Conservation (phyloP, 2,329 filamentous ascomycete genomes). For the Myriosclerotinia scirpicola region DNA sequence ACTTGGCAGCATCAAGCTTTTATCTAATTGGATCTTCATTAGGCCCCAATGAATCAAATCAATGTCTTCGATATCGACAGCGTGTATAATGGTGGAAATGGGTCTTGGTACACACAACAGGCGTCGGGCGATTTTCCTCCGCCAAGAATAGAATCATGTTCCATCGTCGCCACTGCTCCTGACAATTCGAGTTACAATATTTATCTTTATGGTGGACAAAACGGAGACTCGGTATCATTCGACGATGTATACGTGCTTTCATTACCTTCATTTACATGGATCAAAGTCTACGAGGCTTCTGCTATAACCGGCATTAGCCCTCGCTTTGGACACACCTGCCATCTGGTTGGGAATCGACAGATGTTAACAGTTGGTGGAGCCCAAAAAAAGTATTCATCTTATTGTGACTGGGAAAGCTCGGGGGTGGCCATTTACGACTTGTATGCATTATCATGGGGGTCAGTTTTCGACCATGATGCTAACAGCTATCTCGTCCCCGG, state of each 20-base stretch:
- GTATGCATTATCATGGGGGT: constrained; percentile 39
- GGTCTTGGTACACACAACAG: constrained; percentile 47
- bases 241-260: constrained; percentile 50
- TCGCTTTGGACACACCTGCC: constrained; percentile 46
- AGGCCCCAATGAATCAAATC: constrained; percentile 40
- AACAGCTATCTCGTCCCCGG: constrained; percentile 36
- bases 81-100: constrained; percentile 29
- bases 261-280: constrained; percentile 49
- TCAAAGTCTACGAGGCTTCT: constrained; percentile 38
- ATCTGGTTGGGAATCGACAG: constrained; percentile 42
- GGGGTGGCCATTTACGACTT: constrained; percentile 42
- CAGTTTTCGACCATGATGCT: constrained; percentile 36
- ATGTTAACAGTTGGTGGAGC: constrained; percentile 46
- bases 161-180: constrained; percentile 44
- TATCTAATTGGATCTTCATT: background rate
- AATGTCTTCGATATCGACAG: constrained; percentile 46
- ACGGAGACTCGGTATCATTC: constrained; percentile 39
- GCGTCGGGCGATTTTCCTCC: constrained; percentile 45
- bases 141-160: constrained; percentile 48
- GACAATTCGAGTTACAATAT: constrained; percentile 52
- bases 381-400: constrained; percentile 17
- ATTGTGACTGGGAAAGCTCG: constrained; percentile 41
- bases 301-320: constrained; percentile 31
- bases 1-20: background rate
- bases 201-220: constrained; percentile 50